Base-by-base conservation (phyloP, 2,329 filamentous ascomycete species). In the Beauveria scarabaeidicola region DNA sequence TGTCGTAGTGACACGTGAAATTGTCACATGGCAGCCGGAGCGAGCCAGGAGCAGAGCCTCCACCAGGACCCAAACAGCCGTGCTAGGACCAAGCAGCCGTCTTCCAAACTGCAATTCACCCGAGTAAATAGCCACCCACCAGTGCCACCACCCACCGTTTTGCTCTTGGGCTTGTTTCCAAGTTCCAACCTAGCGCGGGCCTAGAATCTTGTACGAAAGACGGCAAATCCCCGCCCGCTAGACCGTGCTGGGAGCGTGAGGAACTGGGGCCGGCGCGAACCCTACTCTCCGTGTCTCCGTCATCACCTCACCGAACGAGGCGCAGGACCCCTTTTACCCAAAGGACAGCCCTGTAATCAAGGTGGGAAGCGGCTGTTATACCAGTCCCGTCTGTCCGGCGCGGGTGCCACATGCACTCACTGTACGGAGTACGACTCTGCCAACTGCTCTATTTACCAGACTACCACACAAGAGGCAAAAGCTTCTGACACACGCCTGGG, bases 11-110 rank as follows among this genome's bases (percentile, higher is more conserved):
- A 60, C 59, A 60, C 59, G 59, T 60, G 59, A 60, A 60, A 60
- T 51, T 60, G 59, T 60, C 59, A 60, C 59, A 60, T 60, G 59
- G 59, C 9, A 60, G 52, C 48, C 57, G 57, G 56, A 54, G 25
- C 29, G 29, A 53, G 19, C 29, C 17, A 27, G 29, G n/a, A 15
- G 23, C 46, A 57, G 50, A 59, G 57, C 19, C 32, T 47, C 41
- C 32, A 54, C 25, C 21, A 23, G 27, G 21, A 15, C 25, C 25
- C 21, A 19, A 48, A 23, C 21, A 56, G 38, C 53, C 41, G 52
- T 55, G 27, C 21, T 25, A 29, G 11, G 44, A 48, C 36, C 38
- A 43, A 48, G 27, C 44, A 57, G 54, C 54, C 54, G 54, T 57
- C 54, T 57, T 57, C 38, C 48, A 11, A 32, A 9, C 21, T 29